Conservation (phyloP, 2,329 filamentous ascomycete species). For the Myriosclerotinia scirpicola region DNA sequence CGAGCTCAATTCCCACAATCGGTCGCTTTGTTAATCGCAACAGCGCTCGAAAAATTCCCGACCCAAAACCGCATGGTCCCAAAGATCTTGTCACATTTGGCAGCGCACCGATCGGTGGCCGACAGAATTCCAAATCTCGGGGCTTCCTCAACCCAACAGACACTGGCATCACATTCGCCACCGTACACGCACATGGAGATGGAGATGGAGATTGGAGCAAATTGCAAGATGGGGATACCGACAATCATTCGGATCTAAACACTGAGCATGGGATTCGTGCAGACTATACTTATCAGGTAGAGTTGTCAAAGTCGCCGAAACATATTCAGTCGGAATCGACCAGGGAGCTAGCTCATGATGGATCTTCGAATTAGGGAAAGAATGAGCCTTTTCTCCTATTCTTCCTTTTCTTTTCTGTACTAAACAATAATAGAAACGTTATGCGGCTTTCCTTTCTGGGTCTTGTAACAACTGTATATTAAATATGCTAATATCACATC, state of each 20-base stretch:
- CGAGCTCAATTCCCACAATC: slow-evolving; percentile 21
- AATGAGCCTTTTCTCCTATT: neutral
- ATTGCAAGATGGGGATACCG: slow-evolving; percentile 18
- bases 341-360: slow-evolving; percentile 1
- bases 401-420: neutral
- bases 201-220: slow-evolving; percentile 24
- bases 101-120: slow-evolving; percentile 6
- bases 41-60: neutral
- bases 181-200: slow-evolving; percentile 18
- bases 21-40: slow-evolving; percentile 8
- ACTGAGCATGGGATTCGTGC: neutral
- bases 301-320: slow-evolving; percentile 17
- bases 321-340: slow-evolving; percentile 1
- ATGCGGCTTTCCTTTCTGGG: neutral
- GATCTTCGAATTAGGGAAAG: neutral
- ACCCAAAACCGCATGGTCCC: neutral
- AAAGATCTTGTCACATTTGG: slow-evolving; percentile 13
- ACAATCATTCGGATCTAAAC: slow-evolving; percentile 2
- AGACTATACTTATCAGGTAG: slow-evolving; percentile 24
- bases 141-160: slow-evolving; percentile 24
- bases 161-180: slow-evolving; percentile 12
- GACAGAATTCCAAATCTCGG: neutral
- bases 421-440: neutral
- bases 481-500: neutral
- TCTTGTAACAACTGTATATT: neutral